phyloP scores from a whole-genome alignment of 2,329 filamentous ascomycete species.

The Fusarium oxysporum region DNA sequence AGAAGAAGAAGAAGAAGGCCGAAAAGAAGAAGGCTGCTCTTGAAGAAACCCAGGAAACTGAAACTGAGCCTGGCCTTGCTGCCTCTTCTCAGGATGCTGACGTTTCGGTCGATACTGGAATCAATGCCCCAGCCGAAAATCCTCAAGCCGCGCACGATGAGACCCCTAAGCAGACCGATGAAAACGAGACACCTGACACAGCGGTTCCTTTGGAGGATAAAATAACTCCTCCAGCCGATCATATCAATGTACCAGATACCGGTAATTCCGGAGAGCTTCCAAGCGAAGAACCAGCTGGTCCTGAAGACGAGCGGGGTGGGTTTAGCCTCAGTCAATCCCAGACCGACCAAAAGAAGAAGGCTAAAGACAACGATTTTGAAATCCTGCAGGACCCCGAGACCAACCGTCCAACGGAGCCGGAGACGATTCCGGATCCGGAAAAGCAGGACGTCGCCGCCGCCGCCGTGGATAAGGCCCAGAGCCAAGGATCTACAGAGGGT shows the following conservation, averaged over 20 bases:
- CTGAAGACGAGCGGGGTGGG: constrained; percentile 48
- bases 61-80: constrained; percentile 30
- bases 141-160: constrained; percentile 24
- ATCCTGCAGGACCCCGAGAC: constrained; percentile 46
- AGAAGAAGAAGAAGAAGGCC: constrained; percentile 46
- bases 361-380: constrained; percentile 49
- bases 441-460: constrained; percentile 42
- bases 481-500: constrained; percentile 32
- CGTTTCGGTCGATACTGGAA: constrained; percentile 20
- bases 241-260: constrained; percentile 32
- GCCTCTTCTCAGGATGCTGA: constrained; percentile 28
- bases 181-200: constrained; percentile 13
- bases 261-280: constrained; percentile 35
- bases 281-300: constrained; percentile 42
- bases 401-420: constrained; percentile 40
- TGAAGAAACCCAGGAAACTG: constrained; percentile 34
- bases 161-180: constrained; percentile 29
- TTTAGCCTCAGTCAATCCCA: constrained; percentile 46
- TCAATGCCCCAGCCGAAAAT: constrained; percentile 19
- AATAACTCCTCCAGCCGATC: constrained; percentile 15
- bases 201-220: constrained; percentile 14
- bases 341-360: constrained; percentile 51
- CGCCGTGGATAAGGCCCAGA: constrained; percentile 40
- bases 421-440: constrained; percentile 42
- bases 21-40: constrained; percentile 48